Base-by-base conservation (phyloP, 306 rosid genomes). In the Ormosia semicastrata region DNA sequence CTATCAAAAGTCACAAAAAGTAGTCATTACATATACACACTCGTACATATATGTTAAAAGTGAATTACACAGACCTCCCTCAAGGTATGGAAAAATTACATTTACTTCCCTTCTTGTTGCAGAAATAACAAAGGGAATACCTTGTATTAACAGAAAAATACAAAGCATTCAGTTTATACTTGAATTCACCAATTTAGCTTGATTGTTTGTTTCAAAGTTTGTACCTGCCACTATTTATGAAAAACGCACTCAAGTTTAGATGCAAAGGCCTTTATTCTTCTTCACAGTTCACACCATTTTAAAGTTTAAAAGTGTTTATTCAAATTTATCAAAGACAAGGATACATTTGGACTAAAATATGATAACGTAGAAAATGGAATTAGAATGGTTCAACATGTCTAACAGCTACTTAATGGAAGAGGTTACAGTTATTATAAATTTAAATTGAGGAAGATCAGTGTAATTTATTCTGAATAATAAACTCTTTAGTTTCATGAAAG, bases 31-130 rank as follows among this genome's bases (percentile, higher is more conserved):
- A 37, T 24, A 7, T 5, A 32, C 12, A 56, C 49, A 6, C 24
- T 24, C 1, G 71, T 5, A 46, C 7, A 40, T 6, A 14, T 4
- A n/a, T 59, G 43, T 18, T 9, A 24, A 12, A 7, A 49, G 58
- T 5, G 8, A 32, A n/a, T 62, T 54, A 43, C 17, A 54, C 37
- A 81, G 70, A 71, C 30, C 72, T 65, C 14, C 52, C 73, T 62
- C 41, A 75, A 24, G 76, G 37, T 65, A 71, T 41, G 73, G 60
- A 7, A 76, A 75, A 85, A 34, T 54, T 36, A 58, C 24, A 18
- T 39, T 14, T n/a, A 54, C 58, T 64, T 72, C n/a, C 76, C 44
- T 24, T 52, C 50, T 62, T 33, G 41, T 68, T 53, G 50, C 17
- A 71, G 18, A 64, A 33, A 71, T 46, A 75, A 64, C n/a, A 77